Base-by-base conservation (phyloP, 805 yeast genomes). In the Pichia manshurica region DNA sequence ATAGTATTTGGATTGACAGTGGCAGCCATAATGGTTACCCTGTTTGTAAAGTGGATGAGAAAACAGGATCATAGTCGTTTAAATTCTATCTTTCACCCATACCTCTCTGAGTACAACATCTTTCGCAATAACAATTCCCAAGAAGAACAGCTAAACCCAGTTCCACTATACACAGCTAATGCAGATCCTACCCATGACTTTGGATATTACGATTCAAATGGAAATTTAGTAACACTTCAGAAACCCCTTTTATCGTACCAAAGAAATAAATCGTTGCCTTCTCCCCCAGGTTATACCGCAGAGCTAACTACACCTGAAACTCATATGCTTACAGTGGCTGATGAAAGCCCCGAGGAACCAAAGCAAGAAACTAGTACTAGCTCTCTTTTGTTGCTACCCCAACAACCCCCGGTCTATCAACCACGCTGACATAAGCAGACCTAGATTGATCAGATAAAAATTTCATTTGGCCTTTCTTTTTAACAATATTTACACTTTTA, bases 131-230 rank as follows among this genome's bases (percentile, higher is more conserved):
- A n/a, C 37, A 15, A 34, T 34, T 16, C 37, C n/a, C 8, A 34
- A 6, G 37, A 7, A 25, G 29, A 25, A 10, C 29, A 25, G 29
- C 29, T 17, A n/a, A 34, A 34, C 12, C 37, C 37, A 16, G 20
- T 19, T 36, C 39, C 39, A 16, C 5, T 12, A 7, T 36, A 36
- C 23, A 36, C 39, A 36, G 15, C 13, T 5, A 16, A 5, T 36
- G 23, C 39, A 12, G 39, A 36, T 36, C 39, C 39, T 17, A 17
- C 16, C 22, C 12, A 36, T 5, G 39, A 36, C 16, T 36, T 17
- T 36, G 39, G 39, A 36, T 12, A 75, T 61, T 86, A 84, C 57
- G 91, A 85, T 60, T 67, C 65, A 31, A 60, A 70, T 28, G 96
- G 87, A 31, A 68, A 60, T 45, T 75, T 74, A 52, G 55, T 64